Evolutionary conservation across 148 eudicot species (phyloP), one percentile per base, ranked within the genome.

Genomic region (Rhododendron simsii): DNA sequence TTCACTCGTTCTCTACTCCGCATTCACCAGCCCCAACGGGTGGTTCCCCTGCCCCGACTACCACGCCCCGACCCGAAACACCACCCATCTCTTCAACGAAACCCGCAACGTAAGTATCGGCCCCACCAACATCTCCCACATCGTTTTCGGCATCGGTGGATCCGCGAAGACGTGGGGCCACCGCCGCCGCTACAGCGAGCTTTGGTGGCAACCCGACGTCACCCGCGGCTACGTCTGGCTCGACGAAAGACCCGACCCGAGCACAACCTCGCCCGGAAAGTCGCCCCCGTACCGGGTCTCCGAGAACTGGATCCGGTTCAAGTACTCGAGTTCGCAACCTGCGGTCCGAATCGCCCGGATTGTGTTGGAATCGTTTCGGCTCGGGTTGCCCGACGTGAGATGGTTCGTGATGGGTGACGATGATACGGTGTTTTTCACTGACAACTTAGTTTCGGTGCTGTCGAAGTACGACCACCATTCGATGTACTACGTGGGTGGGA

Each of bases 341-440:
- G 95, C 97, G 48, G 95, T 95, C 71, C 91, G 99, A 85, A 90
- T 95, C 1, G 95, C 99, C 7, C 87, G 98, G 83, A 90, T 96
- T 0, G 81, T 94, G 30, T 57, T 86, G 85, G 98, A 95, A 45
- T 63, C 85, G 20, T 93, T 92, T 80, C 92, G 91, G 57, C 44
- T 86, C 39, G 94, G 93, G 63, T 61, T 89, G 39, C 83, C 87
- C 0, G 90, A 83, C 7, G 96, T 90, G 84, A 87, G 98, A 88
- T 97, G 99, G 99, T 94, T 94, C 81, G 98, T 97, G 37, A 95
- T 97, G 99, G 99, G 99, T 0, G 99, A 97, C 80, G 99, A 97
- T 50, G 99, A 97, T 63, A 97, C 99, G 30, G 96, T 97, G 80
- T 95, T 95, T 20, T 95, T 95, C 67, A 15, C 89, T 0, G 91